Percentiles rank a stretch among this genome's conserved stretches.
Conservation (phyloP, 1,139 yeast species). For the Nakaseomyces uthaithaninus region DNA sequence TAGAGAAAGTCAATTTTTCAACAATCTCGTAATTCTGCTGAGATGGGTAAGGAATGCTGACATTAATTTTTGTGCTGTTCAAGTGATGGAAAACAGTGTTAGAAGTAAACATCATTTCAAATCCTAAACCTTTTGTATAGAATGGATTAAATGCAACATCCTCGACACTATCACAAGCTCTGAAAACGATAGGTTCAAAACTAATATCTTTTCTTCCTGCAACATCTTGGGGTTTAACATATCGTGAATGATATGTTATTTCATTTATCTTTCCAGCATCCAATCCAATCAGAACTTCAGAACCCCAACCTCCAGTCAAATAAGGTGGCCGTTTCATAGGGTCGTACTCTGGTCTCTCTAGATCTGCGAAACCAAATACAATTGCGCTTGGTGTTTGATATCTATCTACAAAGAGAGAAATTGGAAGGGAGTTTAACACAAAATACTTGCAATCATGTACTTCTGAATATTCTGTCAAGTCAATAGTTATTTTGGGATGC, state of each 20-base stretch:
- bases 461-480: conserved; percentile 12
- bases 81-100: conserved; percentile 38
- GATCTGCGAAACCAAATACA: conserved; percentile 34
- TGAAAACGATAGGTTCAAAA: conserved; percentile 38
- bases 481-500: conserved; percentile 36
- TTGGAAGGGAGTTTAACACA: conserved; percentile 28
- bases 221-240: conserved; percentile 35
- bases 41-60: conserved; percentile 36
- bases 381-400: conserved; percentile 33
- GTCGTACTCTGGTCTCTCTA: conserved; percentile 43
- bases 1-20: conserved; percentile 29
- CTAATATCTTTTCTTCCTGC: conserved; percentile 23
- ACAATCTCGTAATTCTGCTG: conserved; percentile 24
- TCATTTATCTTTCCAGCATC: conserved; percentile 27
- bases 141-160: conserved; percentile 33
- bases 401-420: conserved; percentile 33
- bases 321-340: too few relatives aligned
- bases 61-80: conserved; percentile 16
- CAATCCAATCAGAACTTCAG: conserved; percentile 36
- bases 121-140: conserved; percentile 35
- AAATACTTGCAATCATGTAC: conserved; percentile 30
- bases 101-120: conserved; percentile 40
- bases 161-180: conserved; percentile 38
- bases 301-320: conserved; percentile 37
- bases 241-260: conserved; percentile 44